A percentile compares a stretch with the other conserved stretches of the same genome.
Evolutionary conservation across 2,329 filamentous ascomycete species (phyloP).

Genomic region (Epichloe sylvatica): DNA sequence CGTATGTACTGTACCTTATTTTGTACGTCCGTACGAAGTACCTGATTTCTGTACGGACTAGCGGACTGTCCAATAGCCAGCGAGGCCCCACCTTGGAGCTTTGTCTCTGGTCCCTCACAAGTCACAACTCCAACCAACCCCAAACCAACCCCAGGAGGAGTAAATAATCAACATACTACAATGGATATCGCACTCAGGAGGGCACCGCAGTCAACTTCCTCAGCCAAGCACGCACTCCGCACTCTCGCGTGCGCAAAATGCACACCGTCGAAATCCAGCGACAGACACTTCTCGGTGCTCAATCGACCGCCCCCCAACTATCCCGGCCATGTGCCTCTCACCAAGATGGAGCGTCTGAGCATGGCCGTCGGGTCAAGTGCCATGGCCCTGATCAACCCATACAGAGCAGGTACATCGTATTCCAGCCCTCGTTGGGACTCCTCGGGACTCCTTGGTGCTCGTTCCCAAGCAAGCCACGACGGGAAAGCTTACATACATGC

Average conservation of each 20-base stretch:
- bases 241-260: background rate
- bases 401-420: constrained; percentile 50
- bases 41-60: no score
- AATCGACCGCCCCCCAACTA: constrained; percentile 84
- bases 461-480: background rate
- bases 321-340: constrained; percentile 83
- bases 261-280: background rate
- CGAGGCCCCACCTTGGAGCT: background rate
- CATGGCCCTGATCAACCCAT: constrained; percentile 56
- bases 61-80: no score
- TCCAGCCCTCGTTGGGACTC: background rate
- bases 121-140: background rate
- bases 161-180: background rate
- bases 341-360: constrained; percentile 56
- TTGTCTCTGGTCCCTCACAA: background rate
- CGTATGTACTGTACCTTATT: no score
- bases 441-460: no score
- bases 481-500: background rate
- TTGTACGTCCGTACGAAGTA: no score
- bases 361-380: constrained; percentile 54
- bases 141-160: background rate
- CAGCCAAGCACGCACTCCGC: constrained; percentile 9
- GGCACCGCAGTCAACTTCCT: constrained; percentile 8
- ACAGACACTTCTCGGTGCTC: constrained; percentile 56
- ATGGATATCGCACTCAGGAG: constrained; percentile 15